These are phyloP conservation scores for Gliomastix tumulicola DNA, from an alignment of 2,329 filamentous ascomycete species.

Conservation along the genomic window DNA sequence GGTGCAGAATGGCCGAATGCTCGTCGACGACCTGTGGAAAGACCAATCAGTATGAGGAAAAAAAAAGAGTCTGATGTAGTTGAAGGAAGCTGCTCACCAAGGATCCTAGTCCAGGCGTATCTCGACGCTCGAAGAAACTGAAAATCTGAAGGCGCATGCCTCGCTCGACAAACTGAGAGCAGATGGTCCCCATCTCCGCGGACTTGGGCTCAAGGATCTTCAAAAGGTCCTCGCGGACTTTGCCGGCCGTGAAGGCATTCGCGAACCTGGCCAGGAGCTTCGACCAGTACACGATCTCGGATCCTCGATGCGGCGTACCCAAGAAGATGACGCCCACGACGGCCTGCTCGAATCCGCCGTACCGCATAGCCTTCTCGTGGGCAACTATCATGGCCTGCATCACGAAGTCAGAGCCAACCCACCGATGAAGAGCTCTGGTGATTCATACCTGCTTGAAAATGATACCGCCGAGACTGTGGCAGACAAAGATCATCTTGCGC, in stretches of 20 bases:
- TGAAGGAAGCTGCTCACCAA: too few species aligned
- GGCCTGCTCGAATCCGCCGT: too few species aligned
- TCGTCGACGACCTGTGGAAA: constrained; percentile 15
- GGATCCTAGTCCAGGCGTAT: constrained; percentile 5
- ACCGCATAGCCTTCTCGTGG: too few species aligned
- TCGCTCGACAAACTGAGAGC: not conserved
- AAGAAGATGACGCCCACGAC: constrained; percentile 17
- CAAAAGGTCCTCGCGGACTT: constrained; percentile 13
- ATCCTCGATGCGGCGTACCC: constrained; percentile 22
- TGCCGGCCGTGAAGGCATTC: constrained; percentile 7
- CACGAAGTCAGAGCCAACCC: too few species aligned
- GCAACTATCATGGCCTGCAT: constrained; percentile 13
- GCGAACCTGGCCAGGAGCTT: constrained; percentile 12
- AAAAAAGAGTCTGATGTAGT: too few species aligned
- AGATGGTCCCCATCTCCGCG: not conserved
- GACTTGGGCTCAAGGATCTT: constrained; percentile 8
- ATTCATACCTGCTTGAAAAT: constrained; percentile 18
- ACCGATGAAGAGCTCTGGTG: too few species aligned
- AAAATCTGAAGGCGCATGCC: constrained; percentile 10
- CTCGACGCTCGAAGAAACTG: constrained; percentile 10
- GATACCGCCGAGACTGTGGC: constrained; percentile 19
- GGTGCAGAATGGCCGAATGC: constrained; percentile 12
- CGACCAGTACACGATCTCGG: constrained; percentile 11
- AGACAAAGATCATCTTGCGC: constrained; percentile 15
- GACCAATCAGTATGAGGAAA: not conserved